phyloP scores from a whole-genome alignment of 2,329 filamentous ascomycete species.

The Penicillium sp. region DNA sequence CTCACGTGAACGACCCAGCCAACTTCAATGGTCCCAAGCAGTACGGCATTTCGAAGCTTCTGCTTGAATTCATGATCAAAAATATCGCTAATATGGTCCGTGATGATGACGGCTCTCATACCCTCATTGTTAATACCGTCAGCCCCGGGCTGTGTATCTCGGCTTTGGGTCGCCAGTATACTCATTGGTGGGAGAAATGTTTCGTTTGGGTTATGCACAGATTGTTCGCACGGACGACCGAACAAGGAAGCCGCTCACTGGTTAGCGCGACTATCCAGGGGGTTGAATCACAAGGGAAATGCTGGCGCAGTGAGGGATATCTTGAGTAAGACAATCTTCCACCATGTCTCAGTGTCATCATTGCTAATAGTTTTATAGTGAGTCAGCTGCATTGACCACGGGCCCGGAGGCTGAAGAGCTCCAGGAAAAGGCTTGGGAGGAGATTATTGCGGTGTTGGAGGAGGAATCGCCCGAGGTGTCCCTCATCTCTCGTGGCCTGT shows the following conservation, averaged over 20 bases:
- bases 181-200: conserved; percentile 35
- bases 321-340: conserved; percentile 30
- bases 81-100: conserved; percentile 34
- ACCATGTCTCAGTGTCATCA: neutral
- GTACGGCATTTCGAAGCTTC: conserved; percentile 44
- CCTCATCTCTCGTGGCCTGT: conserved; percentile 2
- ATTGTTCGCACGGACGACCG: conserved; percentile 44
- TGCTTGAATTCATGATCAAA: conserved; percentile 44
- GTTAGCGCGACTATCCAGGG: conserved; percentile 44
- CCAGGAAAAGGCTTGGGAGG: conserved; percentile 41
- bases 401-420: conserved; percentile 36
- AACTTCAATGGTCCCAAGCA: conserved; percentile 34
- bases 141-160: conserved; percentile 48
- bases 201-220: conserved; percentile 35
- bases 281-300: conserved; percentile 43
- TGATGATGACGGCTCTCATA: conserved; percentile 33
- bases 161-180: conserved; percentile 42
- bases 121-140: conserved; percentile 46
- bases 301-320: conserved; percentile 44
- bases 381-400: conserved; percentile 33
- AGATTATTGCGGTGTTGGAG: conserved; percentile 38
- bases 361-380: conserved; percentile 27
- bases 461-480: conserved; percentile 23
- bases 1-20: conserved; percentile 33
- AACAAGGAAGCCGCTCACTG: conserved; percentile 45